Evolutionary conservation across 352 stramenopile genomes (phyloP), one percentile per base, ranked within the genome.

Genomic region (Pseudoperonospora humuli): DNA sequence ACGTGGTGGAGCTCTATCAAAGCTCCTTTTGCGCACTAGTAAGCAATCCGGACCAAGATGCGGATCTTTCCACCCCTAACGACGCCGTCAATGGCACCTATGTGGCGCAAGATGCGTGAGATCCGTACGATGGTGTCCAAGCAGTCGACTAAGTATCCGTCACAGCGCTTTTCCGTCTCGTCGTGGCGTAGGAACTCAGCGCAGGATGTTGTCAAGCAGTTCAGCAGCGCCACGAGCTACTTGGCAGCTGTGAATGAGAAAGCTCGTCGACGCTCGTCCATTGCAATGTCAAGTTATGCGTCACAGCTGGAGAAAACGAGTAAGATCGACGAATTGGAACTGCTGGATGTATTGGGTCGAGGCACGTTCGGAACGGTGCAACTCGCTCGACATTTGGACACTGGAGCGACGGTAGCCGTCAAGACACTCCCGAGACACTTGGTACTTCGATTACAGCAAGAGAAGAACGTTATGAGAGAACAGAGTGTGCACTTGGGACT

Each of bases 361-460:
- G 81, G 81, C 24, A 83, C 71, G 11, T 93, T 84, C 26, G 81
- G 75, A 20, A 61, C 75, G 20, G 77, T 90, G 8, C 70, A 80
- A 18, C 59, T 89, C 10, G 81, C 77, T 15, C 54, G 73, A 3
- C 77, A 87, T 45, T 46, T 57, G 20, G 69, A 64, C 32, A 71
- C 72, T 14, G 76, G 78, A 26, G 57, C 39, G 2, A 66, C 54
- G 8, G 70, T 89, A 2, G 77, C 77, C 9, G 39, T 89, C 37
- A 89, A 89, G 52, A 58, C 74, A 9, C 52, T 89, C 7, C 23
- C 47, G 6, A 71, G 72, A 28, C 29, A 62, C 11, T 39, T 62
- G 19, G 56, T 85, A 24, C 52, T 70, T 1, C 69, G 79, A 23
- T 55, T 84, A 45, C 57, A 70, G 15, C 74, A 87, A 50, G 70